Evolutionary conservation across 495 filamentous ascomycete species (phyloP).

Genomic region (Echria macrotheca): DNA sequence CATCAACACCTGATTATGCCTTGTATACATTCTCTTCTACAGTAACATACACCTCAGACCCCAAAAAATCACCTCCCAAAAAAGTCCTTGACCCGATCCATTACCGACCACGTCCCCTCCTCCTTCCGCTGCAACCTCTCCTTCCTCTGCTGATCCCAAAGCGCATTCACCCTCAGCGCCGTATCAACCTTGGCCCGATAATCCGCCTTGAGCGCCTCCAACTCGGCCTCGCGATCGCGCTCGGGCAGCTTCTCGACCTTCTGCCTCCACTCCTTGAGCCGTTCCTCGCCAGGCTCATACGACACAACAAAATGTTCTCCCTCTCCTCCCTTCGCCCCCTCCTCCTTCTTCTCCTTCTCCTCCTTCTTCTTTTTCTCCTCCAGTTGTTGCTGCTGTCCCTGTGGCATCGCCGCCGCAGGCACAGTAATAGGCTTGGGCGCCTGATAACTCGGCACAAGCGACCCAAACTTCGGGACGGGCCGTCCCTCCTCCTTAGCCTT

Average conservation of each 20-base stretch:
- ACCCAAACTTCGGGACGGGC: conserved; percentile 44
- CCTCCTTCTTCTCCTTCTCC: conserved; percentile 12
- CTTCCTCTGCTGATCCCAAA: conserved; percentile 54
- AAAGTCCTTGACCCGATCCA: conserved; percentile 37
- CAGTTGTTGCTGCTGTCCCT: too few species aligned
- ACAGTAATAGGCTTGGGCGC: too few species aligned
- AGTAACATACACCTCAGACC: conserved; percentile 2
- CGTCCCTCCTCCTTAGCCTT: conserved; percentile 59
- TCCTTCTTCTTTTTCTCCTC: too few species aligned
- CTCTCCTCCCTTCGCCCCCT: conserved; percentile 15
- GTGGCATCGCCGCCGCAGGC: too few species aligned
- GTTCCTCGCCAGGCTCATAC: conserved; percentile 23
- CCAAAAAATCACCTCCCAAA: conserved; percentile 6
- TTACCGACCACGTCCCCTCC: conserved; percentile 50
- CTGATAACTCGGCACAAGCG: conserved; percentile 37
- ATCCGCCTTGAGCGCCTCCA: conserved; percentile 57
- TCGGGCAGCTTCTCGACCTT: conserved; percentile 54
- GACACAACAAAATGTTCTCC: too few species aligned
- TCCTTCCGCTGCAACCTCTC: conserved; percentile 53
- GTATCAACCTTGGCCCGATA: conserved; percentile 52
- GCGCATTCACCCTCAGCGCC: conserved; percentile 44
- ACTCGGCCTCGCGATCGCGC: conserved; percentile 61
- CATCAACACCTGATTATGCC: too few species aligned
- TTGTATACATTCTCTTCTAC: too few species aligned
- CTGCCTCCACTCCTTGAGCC: conserved; percentile 44